Conservation (phyloP, 495 filamentous ascomycete genomes). For the Lepidopterella palustris region DNA sequence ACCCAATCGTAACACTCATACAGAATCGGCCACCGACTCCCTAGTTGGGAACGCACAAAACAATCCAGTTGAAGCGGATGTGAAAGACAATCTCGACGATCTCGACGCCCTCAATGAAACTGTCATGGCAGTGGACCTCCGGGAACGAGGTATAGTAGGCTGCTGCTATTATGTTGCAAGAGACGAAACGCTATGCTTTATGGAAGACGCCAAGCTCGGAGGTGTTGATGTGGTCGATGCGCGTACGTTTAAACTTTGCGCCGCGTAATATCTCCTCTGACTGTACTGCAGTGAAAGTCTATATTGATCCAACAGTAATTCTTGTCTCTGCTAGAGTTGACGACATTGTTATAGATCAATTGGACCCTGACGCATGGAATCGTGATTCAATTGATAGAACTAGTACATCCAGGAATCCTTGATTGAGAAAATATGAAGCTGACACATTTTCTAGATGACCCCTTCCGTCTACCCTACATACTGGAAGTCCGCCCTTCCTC, state of each 20-base stretch:
- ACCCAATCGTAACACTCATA: neutral
- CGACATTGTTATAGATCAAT: constrained; percentile 41
- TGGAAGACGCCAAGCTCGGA: constrained; percentile 72
- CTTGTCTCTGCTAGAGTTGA: constrained; percentile 67
- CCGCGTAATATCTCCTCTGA: neutral
- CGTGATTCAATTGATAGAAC: constrained; percentile 26
- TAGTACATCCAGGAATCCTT: constrained; percentile 22
- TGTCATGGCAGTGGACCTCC: constrained; percentile 78
- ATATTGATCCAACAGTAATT: constrained; percentile 74
- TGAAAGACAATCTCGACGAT: constrained; percentile 22
- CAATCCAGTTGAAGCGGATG: neutral
- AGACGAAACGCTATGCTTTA: constrained; percentile 68
- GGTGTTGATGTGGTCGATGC: constrained; percentile 64
- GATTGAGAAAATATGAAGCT: too few species aligned
- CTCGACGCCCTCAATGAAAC: constrained; percentile 65
- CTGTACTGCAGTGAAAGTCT: constrained; percentile 53
- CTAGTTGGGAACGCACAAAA: neutral
- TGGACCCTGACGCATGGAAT: constrained; percentile 35
- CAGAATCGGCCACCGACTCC: neutral
- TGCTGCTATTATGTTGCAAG: constrained; percentile 79
- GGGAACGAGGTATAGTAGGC: constrained; percentile 64
- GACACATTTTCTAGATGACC: constrained; percentile 30
- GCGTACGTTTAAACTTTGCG: constrained; percentile 40
- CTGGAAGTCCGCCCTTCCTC: constrained; percentile 63
- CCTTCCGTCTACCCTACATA: constrained; percentile 55